A percentile compares a stretch with the other conserved stretches of the same genome.
phyloP scores from a whole-genome alignment of 2,329 filamentous ascomycete genomes.

The Scleromitrula shiraiana region DNA sequence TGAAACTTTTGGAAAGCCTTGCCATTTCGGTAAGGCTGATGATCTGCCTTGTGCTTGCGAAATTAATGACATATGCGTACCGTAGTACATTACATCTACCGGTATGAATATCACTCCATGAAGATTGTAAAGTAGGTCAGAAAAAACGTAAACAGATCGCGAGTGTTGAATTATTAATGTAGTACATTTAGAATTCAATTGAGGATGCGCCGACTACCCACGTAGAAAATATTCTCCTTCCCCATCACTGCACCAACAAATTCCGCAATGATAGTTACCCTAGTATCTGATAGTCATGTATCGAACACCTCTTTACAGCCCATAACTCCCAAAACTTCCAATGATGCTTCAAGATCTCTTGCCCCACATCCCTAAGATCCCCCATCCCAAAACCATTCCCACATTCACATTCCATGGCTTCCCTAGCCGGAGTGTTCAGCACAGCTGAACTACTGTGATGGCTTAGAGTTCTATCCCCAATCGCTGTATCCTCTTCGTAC shows the following conservation, averaged over 20 bases:
- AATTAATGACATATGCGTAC: no score
- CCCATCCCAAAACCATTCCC: background rate
- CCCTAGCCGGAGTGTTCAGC: background rate
- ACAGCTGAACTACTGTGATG: constrained; percentile 7
- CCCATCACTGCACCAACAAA: no score
- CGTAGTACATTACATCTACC: no score
- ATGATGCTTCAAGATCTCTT: background rate
- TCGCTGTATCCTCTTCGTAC: constrained; percentile 4
- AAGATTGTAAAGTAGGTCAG: no score
- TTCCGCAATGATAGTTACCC: no score
- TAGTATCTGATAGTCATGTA: constrained; percentile 3
- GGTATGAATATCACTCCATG: no score
- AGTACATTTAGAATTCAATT: no score
- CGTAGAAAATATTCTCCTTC: no score
- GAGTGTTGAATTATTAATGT: no score
- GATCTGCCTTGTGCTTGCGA: no score
- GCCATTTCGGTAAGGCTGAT: background rate
- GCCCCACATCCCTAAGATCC: background rate
- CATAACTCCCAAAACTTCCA: constrained; percentile 12
- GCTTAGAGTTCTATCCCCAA: constrained; percentile 1
- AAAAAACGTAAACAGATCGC: no score
- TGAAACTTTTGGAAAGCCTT: constrained; percentile 1
- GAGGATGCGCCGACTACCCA: no score
- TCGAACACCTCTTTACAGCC: constrained; percentile 6
- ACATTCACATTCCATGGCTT: constrained; percentile 6